These are phyloP conservation scores for Trichosporon faecale DNA, from an alignment of 1,284 basidiomycete species.

Conservation along the genomic window DNA sequence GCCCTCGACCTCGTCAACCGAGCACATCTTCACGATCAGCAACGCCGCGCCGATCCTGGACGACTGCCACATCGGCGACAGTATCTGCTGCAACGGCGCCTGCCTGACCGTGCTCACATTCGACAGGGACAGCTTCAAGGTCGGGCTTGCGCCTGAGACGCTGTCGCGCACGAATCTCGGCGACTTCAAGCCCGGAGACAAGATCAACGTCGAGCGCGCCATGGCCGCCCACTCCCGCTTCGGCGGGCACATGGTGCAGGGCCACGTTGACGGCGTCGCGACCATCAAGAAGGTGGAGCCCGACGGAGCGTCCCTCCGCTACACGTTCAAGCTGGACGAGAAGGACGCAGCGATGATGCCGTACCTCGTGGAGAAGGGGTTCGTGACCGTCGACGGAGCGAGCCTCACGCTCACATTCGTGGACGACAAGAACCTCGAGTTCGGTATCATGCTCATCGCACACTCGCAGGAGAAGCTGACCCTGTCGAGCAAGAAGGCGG, in stretches of 20 bases:
- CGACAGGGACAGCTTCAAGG: conserved; percentile 71
- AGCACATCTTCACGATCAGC: conserved; percentile 69
- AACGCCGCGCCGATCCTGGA: conserved; percentile 70
- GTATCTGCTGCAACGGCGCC: conserved; percentile 79
- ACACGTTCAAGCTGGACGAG: conserved; percentile 71
- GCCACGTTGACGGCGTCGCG: conserved; percentile 89
- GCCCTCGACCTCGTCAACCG: conserved; percentile 51
- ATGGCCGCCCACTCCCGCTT: conserved; percentile 90
- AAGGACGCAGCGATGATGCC: conserved; percentile 64
- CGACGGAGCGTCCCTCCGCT: conserved; percentile 84
- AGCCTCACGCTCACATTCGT: conserved; percentile 88
- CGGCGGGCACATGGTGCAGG: conserved; percentile 98
- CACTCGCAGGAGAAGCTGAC: conserved; percentile 91
- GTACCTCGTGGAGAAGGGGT: conserved; percentile 94
- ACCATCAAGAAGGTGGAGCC: conserved; percentile 63
- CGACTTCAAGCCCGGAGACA: conserved; percentile 71
- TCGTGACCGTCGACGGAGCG: conserved; percentile 89
- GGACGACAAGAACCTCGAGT: conserved; percentile 63
- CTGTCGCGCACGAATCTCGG: conserved; percentile 86
- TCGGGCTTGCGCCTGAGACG: conserved; percentile 95
- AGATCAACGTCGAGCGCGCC: conserved; percentile 90
- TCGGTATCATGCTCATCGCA: conserved; percentile 91
- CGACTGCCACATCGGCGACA: conserved; percentile 94
- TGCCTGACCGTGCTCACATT: conserved; percentile 91
- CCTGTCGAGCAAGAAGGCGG: conserved; percentile 69